These are phyloP conservation scores for Crithidia expoeki DNA, from an alignment of 208 protist genomes.

Conservation along the genomic window DNA sequence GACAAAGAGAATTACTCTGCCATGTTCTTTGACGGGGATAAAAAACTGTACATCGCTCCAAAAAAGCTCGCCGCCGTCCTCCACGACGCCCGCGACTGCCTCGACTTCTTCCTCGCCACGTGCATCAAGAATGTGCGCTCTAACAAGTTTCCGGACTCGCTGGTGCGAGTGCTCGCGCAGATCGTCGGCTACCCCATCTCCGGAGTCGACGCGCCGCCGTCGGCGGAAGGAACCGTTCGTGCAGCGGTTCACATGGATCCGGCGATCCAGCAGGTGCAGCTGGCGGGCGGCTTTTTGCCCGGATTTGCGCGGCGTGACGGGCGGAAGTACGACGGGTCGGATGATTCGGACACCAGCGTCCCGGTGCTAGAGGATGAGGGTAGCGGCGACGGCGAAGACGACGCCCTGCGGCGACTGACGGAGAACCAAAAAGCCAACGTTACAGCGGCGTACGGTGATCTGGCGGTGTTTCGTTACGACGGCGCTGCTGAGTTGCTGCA, in stretches of 20 bases:
- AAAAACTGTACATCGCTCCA: conserved; percentile 77
- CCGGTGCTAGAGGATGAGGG: conserved; percentile 31
- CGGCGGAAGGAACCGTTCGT: background rate
- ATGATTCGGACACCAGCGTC: conserved; percentile 32
- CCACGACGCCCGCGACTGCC: conserved; percentile 69
- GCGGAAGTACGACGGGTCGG: conserved; percentile 18
- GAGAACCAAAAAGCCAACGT: conserved; percentile 55
- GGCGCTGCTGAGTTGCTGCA: conserved; percentile 27
- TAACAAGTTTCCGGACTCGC: conserved; percentile 69
- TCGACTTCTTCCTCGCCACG: conserved; percentile 88
- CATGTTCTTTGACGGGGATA: conserved; percentile 84
- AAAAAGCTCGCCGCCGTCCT: conserved; percentile 52
- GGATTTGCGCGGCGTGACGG: conserved; percentile 39
- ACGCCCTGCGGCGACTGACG: conserved; percentile 45
- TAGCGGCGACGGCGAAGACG: conserved; percentile 44
- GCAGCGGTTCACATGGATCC: conserved; percentile 20
- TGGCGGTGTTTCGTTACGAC: conserved; percentile 65
- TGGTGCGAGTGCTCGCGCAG: conserved; percentile 56
- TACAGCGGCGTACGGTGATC: conserved; percentile 59
- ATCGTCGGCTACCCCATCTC: conserved; percentile 67
- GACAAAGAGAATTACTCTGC: conserved; percentile 54
- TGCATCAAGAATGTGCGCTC: conserved; percentile 77
- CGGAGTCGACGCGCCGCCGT: conserved; percentile 14
- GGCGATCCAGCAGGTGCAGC: conserved; percentile 24
- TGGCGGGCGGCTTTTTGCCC: conserved; percentile 29